phyloP scores from a whole-genome alignment of 306 rosid genomes.

The Castanospermum australe region DNA sequence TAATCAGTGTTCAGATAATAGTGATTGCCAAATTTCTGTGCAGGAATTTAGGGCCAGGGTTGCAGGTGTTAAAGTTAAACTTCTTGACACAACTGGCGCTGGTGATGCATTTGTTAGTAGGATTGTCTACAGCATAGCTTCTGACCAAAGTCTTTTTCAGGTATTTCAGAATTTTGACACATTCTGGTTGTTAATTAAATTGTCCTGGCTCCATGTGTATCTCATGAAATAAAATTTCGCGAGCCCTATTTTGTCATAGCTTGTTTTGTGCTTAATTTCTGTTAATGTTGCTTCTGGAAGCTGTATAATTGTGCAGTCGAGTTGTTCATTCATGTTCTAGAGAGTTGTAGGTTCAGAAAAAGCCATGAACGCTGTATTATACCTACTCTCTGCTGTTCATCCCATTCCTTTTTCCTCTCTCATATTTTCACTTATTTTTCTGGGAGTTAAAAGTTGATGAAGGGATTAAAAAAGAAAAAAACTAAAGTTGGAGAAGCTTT shows the following conservation, averaged over 20 bases:
- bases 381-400: not conserved
- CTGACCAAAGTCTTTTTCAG: conserved; percentile 57
- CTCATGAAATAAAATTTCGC: not conserved
- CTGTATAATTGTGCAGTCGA: not conserved
- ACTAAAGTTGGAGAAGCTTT: not conserved
- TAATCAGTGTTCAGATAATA: not conserved
- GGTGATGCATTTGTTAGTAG: conserved; percentile 97
- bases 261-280: not conserved
- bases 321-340: not conserved
- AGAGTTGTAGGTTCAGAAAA: not conserved
- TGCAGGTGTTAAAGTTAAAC: conserved; percentile 63
- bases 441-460: not conserved
- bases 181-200: conserved; percentile 12
- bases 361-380: not conserved
- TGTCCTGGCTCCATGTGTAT: not conserved
- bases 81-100: conserved; percentile 94
- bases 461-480: not conserved
- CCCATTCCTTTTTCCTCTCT: not conserved
- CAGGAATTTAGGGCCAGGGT: conserved; percentile 86
- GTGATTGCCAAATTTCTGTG: conserved; percentile 18
- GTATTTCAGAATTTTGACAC: conserved; percentile 36
- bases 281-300: not conserved
- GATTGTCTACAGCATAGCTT: conserved; percentile 61
- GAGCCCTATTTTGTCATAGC: not conserved
- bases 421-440: not conserved